Percentiles rank a stretch among this genome's conserved stretches.
phyloP scores from a whole-genome alignment of 2,329 filamentous ascomycete species.

The Phoma sp. region DNA sequence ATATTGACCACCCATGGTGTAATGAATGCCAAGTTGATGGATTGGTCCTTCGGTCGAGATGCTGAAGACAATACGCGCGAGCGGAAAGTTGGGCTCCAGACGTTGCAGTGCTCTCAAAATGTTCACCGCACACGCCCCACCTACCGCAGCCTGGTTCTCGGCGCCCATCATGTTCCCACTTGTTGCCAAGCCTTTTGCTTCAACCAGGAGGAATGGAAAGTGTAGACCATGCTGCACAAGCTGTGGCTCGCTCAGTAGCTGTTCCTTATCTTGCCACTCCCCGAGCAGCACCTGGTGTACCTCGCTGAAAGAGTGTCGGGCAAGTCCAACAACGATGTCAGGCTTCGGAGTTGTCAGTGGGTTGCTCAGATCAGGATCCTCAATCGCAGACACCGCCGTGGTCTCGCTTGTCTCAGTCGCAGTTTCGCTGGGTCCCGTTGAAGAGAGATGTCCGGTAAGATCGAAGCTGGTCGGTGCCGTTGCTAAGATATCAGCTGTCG shows the following conservation, averaged over 20 bases:
- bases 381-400: neutral
- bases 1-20: neutral
- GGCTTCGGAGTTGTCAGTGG: conserved; percentile 6
- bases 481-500: neutral
- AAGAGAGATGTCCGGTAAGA: neutral
- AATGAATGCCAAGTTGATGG: conserved; percentile 6
- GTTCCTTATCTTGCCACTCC: neutral
- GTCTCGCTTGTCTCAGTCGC: conserved; percentile 1
- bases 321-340: conserved; percentile 3
- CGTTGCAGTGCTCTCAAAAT: conserved; percentile 3
- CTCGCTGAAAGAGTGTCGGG: conserved; percentile 1
- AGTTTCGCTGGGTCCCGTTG: conserved; percentile 1
- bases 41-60: conserved; percentile 7
- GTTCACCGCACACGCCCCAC: conserved; percentile 8
- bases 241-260: conserved; percentile 1
- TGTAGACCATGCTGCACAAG: conserved; percentile 14
- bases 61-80: conserved; percentile 3
- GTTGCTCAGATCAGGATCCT: neutral
- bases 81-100: neutral
- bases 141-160: conserved; percentile 20
- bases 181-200: conserved; percentile 18
- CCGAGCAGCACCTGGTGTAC: conserved; percentile 1
- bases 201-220: conserved; percentile 23
- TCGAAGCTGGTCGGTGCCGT: neutral
- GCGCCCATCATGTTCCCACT: conserved; percentile 20